A percentile compares a stretch with the other conserved stretches of the same genome.
These are phyloP conservation scores for Tetradesmus obliquus DNA, from an alignment of 139 green algal genomes.

Conservation along the genomic window DNA sequence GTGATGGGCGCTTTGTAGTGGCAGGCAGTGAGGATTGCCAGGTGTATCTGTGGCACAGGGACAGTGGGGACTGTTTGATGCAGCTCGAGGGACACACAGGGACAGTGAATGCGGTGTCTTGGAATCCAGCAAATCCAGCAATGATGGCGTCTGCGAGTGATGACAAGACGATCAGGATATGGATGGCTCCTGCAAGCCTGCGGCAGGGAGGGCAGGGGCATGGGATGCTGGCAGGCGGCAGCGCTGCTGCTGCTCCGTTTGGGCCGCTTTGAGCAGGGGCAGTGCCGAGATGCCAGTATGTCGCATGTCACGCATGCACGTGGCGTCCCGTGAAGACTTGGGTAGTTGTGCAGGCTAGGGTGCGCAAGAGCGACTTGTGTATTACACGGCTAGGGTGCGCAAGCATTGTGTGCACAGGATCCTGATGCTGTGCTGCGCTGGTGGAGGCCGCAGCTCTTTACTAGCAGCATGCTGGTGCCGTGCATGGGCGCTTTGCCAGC, in stretches of 20 bases:
- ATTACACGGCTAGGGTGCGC: not conserved
- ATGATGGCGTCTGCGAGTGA: slow-evolving; percentile 80
- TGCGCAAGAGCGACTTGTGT: no score
- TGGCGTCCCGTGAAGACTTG: not conserved
- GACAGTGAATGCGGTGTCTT: slow-evolving; percentile 85
- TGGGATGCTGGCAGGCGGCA: not conserved
- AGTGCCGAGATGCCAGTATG: not conserved
- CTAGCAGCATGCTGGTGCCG: not conserved
- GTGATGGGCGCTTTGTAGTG: slow-evolving; percentile 80
- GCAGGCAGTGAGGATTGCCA: slow-evolving; percentile 83
- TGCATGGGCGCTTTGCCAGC: not conserved
- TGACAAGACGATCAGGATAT: slow-evolving; percentile 44
- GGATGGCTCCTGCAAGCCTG: slow-evolving; percentile 40
- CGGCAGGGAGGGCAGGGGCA: not conserved
- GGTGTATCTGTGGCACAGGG: slow-evolving; percentile 91
- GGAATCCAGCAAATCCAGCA: slow-evolving; percentile 83
- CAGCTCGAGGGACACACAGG: slow-evolving; percentile 78
- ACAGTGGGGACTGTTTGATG: slow-evolving; percentile 80
- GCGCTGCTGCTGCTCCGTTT: not conserved
- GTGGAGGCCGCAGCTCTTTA: not conserved
- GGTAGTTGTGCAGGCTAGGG: not conserved
- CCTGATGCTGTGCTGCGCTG: not conserved
- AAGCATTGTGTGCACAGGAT: not conserved
- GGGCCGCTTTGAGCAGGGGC: not conserved
- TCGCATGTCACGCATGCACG: not conserved